phyloP scores from a whole-genome alignment of 495 filamentous ascomycete species.

The Penicillium samsonianum region DNA sequence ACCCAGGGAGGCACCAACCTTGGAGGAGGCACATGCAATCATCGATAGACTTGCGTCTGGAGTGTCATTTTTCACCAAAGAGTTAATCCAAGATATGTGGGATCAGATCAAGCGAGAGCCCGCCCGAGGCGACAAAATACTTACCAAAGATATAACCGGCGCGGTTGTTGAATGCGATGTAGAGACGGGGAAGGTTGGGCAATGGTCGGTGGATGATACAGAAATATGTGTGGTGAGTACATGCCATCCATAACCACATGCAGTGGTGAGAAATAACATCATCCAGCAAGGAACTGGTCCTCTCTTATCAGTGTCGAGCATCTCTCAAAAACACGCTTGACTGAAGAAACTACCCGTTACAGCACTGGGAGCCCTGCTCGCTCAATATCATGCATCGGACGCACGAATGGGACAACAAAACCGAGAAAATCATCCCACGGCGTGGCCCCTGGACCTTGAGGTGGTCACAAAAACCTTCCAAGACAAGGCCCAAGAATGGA shows the following conservation, averaged over 20 bases:
- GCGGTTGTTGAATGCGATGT: slow-evolving; percentile 12
- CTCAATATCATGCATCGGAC: not conserved
- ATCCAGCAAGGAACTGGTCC: slow-evolving; percentile 9
- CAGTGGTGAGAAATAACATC: not conserved
- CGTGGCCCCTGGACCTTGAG: not conserved
- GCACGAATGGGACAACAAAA: not conserved
- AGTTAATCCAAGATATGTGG: slow-evolving; percentile 8
- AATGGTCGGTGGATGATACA: not conserved
- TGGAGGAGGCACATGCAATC: slow-evolving; percentile 16
- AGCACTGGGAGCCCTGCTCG: not conserved
- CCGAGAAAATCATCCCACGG: not conserved
- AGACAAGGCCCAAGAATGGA: slow-evolving; percentile 9
- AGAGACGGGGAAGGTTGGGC: slow-evolving; percentile 4
- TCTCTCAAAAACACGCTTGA: slow-evolving; percentile 11
- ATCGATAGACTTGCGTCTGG: slow-evolving; percentile 17
- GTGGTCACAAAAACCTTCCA: not conserved
- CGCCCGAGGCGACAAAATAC: slow-evolving; percentile 10
- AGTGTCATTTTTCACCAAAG: slow-evolving; percentile 25
- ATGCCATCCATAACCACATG: not conserved
- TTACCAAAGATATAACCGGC: slow-evolving; percentile 15
- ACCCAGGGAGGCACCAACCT: not conserved
- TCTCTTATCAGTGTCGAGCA: slow-evolving; percentile 16
- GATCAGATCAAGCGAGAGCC: slow-evolving; percentile 16
- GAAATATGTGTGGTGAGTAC: slow-evolving; percentile 11
- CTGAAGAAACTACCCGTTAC: not conserved